Percentiles rank a stretch among this genome's conserved stretches.
These are phyloP conservation scores for Sextonia rubra DNA, from an alignment of 164 flowering plant species.

Conservation along the genomic window DNA sequence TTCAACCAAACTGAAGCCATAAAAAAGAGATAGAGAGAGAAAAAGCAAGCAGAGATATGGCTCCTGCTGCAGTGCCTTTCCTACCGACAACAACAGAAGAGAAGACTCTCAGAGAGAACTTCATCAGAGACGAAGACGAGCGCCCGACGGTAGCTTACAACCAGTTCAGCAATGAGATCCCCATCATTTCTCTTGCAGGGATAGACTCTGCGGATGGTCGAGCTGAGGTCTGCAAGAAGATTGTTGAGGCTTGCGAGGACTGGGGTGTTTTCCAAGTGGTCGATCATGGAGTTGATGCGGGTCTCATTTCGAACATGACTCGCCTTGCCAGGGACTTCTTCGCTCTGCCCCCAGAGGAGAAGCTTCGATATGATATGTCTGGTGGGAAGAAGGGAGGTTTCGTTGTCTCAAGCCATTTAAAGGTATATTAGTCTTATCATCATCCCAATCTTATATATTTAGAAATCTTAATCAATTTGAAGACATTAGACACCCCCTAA, in stretches of 20 bases:
- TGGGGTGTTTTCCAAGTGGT: constrained; percentile 90
- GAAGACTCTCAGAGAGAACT: constrained; percentile 44
- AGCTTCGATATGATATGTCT: constrained; percentile 75
- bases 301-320: constrained; percentile 55
- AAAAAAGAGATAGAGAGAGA: constrained; percentile 5
- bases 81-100: constrained; percentile 22
- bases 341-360: constrained; percentile 67
- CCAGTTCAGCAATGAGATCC: constrained; percentile 63
- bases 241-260: constrained; percentile 73
- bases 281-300: constrained; percentile 66
- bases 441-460: background rate
- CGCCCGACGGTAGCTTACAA: constrained; percentile 76
- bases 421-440: constrained; percentile 30
- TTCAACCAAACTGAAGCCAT: too few relatives aligned
- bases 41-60: constrained; percentile 12
- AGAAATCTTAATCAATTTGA: background rate
- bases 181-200: constrained; percentile 65
- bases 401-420: constrained; percentile 75
- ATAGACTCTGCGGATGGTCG: constrained; percentile 46
- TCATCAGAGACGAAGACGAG: constrained; percentile 79
- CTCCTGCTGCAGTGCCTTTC: constrained; percentile 4
- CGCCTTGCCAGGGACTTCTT: constrained; percentile 60
- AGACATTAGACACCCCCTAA: too few relatives aligned
- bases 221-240: constrained; percentile 45
- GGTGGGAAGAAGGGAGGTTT: constrained; percentile 87